phyloP scores from a whole-genome alignment of 257 asterid genomes.

The Fraxinus cuspidata region DNA sequence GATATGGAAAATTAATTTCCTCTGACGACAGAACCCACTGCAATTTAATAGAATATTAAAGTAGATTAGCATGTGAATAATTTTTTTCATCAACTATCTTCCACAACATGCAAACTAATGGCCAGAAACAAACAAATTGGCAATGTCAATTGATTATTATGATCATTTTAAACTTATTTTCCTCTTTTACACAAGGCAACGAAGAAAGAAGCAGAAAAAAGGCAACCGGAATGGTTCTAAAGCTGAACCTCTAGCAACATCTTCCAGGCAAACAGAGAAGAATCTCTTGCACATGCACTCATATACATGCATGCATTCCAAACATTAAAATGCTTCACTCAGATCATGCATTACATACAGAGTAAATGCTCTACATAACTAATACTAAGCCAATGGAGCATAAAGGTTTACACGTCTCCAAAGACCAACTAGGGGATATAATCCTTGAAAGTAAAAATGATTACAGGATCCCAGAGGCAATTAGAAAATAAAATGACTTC shows the following conservation, averaged over 20 bases:
- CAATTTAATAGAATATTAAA: constrained; percentile 34
- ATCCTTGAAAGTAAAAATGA: background rate
- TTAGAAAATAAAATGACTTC: background rate
- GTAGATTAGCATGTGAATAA: constrained; percentile 25
- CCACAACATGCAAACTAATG: background rate
- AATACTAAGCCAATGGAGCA: background rate
- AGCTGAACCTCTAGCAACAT: constrained; percentile 7
- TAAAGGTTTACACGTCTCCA: background rate
- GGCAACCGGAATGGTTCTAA: background rate
- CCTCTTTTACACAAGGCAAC: background rate
- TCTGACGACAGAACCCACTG: constrained; percentile 98
- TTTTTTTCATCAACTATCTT: background rate
- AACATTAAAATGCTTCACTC: background rate
- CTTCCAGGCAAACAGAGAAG: background rate
- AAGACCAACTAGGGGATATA: background rate
- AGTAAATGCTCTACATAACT: background rate
- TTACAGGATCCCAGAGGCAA: background rate
- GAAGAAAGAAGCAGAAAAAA: background rate
- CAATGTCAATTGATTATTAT: background rate
- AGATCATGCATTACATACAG: background rate
- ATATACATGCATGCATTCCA: background rate
- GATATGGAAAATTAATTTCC: constrained; percentile 94
- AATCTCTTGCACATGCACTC: background rate
- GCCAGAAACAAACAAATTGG: background rate
- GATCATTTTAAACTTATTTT: background rate